A percentile compares a stretch with the other conserved stretches of the same genome.
These are phyloP conservation scores for Zygoascus flipseniorum DNA, from an alignment of 805 yeast genomes.

Conservation along the genomic window DNA sequence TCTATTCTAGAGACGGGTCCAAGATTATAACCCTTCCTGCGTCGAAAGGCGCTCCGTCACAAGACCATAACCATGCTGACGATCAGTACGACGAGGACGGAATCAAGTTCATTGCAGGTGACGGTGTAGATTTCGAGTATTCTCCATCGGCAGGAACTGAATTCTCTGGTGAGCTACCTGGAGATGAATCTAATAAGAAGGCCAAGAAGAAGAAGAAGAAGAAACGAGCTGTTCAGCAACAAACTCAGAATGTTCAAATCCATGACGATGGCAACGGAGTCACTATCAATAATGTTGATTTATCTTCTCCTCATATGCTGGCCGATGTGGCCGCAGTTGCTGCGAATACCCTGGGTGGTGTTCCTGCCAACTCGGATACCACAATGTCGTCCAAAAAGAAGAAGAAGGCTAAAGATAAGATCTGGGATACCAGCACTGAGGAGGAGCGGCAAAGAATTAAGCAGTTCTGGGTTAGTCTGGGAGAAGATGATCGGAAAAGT, in stretches of 20 bases:
- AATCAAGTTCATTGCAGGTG: conserved; percentile 22
- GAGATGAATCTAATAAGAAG: conserved; percentile 4
- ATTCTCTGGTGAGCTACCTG: neutral
- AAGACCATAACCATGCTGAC: conserved; percentile 3
- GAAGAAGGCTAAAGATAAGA: conserved; percentile 18
- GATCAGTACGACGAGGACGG: conserved; percentile 12
- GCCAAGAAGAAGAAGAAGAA: conserved; percentile 31
- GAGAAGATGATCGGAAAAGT: conserved; percentile 49
- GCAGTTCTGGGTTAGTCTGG: conserved; percentile 58
- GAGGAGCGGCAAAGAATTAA: conserved; percentile 47
- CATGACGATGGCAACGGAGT: conserved; percentile 61
- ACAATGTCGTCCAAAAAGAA: conserved; percentile 1
- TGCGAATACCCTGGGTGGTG: conserved; percentile 5
- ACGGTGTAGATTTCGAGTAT: conserved; percentile 29
- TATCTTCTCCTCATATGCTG: conserved; percentile 21
- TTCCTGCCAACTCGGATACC: neutral
- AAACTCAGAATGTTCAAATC: conserved; percentile 36
- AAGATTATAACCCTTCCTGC: conserved; percentile 16
- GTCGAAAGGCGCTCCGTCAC: neutral
- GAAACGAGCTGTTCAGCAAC: conserved; percentile 31
- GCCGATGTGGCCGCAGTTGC: conserved; percentile 18
- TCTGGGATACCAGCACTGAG: conserved; percentile 37
- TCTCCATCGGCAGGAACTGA: conserved; percentile 3
- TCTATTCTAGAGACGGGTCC: conserved; percentile 18
- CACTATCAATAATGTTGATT: conserved; percentile 49